Evolutionary conservation across 1,284 basidiomycete species (phyloP), one percentile per base, ranked within the genome.

Genomic region (Melampsora abietis-canadensis): DNA sequence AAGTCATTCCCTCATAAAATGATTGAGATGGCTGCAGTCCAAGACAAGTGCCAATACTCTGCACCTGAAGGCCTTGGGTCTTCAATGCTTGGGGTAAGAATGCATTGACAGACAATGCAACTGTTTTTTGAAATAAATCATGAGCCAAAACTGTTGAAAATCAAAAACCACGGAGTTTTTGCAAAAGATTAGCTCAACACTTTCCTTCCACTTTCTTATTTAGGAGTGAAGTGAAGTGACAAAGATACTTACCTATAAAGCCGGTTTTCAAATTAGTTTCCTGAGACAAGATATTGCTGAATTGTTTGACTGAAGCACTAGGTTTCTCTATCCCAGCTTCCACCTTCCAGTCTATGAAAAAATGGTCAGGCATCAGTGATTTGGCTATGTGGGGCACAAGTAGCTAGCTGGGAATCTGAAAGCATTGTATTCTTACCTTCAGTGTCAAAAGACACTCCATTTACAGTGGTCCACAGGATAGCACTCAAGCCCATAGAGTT

Each of bases 71-170:
- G 14, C 47, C 47, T 66, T 37, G 51, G 12, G 47, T 57, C n/a
- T 59, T 59, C 2, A 76, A 76, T n/a, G 80, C 81, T 30, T 75
- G 65, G 15, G 80, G 80, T n/a, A 81, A 78, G 44, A 81, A 77
- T 34, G 78, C 66, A 70, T 79, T 77, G 70, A 78, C 76, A 59
- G 81, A 79, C 51, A 81, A 77, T 66, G 80, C 80, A 66, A 80
- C 79, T 17, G 79, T 77, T 77, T 81, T 80, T 75, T 78, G 76
- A 78, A 80, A 81, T 2, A 81, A 77, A 75, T 81, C 81, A 77
- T 81, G 81, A 21, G 77, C 79, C 34, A 98, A 86, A 62, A 95
- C 92, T 80, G 40, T 44, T 14, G 40, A 12, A 44, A 10, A 44
- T 44, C 27, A 15, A 10, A 10, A 15, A 44, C 14, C 12, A 44